These are phyloP conservation scores for Aegle marmelos DNA, from an alignment of 345 rosid species.

Conservation along the genomic window DNA sequence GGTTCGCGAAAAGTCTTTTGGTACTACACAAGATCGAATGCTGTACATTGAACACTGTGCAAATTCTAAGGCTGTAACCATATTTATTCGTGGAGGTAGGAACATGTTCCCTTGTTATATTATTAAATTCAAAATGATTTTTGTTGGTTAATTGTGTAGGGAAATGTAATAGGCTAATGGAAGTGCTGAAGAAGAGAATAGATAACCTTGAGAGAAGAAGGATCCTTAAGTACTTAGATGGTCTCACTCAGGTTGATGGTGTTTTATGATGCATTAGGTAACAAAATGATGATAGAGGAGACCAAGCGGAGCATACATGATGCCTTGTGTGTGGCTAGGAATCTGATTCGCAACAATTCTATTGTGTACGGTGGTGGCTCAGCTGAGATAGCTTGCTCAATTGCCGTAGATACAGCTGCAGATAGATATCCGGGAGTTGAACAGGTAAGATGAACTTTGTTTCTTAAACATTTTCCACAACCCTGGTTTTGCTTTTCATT, in stretches of 20 bases:
- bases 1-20: constrained; percentile 76
- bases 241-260: constrained; percentile 8
- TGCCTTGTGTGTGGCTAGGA: constrained; percentile 91
- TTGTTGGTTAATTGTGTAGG: neutral
- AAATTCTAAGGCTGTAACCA: constrained; percentile 77
- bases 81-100: constrained; percentile 96
- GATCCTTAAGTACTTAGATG: neutral
- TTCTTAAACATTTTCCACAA: neutral
- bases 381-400: constrained; percentile 89
- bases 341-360: constrained; percentile 88
- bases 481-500: neutral
- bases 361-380: constrained; percentile 98
- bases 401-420: constrained; percentile 91
- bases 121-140: neutral
- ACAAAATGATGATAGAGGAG: constrained; percentile 98
- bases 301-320: constrained; percentile 96
- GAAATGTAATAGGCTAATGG: neutral
- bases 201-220: neutral
- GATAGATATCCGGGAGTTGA: constrained; percentile 91
- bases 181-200: neutral
- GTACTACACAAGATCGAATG: constrained; percentile 82
- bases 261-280: constrained; percentile 49
- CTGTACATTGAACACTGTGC: constrained; percentile 78
- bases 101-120: neutral
- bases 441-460: constrained; percentile 48